phyloP scores from a whole-genome alignment of 768 basidiomycete species.

The Russula sp. region DNA sequence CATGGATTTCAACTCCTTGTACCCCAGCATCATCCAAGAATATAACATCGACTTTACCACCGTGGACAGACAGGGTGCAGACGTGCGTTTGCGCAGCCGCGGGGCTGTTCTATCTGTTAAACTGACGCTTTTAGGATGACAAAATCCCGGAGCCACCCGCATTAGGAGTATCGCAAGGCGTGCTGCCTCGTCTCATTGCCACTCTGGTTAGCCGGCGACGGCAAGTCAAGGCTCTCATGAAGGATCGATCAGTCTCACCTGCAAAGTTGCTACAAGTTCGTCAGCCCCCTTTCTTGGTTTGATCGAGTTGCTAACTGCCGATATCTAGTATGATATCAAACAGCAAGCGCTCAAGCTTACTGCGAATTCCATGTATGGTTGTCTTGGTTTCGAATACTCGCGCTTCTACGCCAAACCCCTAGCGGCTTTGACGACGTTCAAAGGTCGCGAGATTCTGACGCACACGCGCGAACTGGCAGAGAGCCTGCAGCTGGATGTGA shows the following conservation, averaged over 20 bases:
- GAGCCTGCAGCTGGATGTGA: slow-evolving; percentile 79
- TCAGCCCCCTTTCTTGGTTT: background rate
- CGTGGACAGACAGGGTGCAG: slow-evolving; percentile 62
- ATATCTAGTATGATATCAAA: slow-evolving; percentile 84
- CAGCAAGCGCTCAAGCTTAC: slow-evolving; percentile 96
- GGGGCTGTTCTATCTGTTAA: background rate
- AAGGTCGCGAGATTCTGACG: slow-evolving; percentile 94
- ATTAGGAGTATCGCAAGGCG: slow-evolving; percentile 66
- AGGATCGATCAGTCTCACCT: slow-evolving; percentile 64
- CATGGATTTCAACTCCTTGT: slow-evolving; percentile 99
- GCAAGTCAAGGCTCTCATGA: slow-evolving; percentile 93
- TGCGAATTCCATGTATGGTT: slow-evolving; percentile 99
- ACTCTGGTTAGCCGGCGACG: slow-evolving; percentile 86
- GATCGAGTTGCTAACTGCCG: slow-evolving; percentile 2
- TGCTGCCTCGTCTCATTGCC: slow-evolving; percentile 96
- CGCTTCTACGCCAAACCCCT: slow-evolving; percentile 94
- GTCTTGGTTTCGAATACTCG: slow-evolving; percentile 95
- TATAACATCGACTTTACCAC: slow-evolving; percentile 99
- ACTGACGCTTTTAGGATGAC: slow-evolving; percentile 56
- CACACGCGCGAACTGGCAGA: slow-evolving; percentile 92
- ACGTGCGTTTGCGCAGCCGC: slow-evolving; percentile 33
- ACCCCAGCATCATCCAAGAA: slow-evolving; percentile 99
- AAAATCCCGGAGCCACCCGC: slow-evolving; percentile 86
- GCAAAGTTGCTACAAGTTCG: slow-evolving; percentile 80
- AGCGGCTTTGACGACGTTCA: slow-evolving; percentile 96